phyloP scores from a whole-genome alignment of 768 basidiomycete species.

The Kwoniella mangroviensis region DNA sequence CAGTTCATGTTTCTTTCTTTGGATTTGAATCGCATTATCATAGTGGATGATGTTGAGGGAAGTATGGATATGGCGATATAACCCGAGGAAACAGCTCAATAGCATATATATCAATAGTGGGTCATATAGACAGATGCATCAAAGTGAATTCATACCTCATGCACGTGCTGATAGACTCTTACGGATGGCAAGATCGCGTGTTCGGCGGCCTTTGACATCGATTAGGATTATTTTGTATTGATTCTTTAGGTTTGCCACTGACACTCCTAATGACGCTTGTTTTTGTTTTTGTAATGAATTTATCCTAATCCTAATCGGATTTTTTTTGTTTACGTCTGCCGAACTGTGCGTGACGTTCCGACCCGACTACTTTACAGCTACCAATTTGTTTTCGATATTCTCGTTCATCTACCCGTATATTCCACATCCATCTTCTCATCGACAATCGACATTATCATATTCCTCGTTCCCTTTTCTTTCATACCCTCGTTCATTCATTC shows the following conservation, averaged over 20 bases:
- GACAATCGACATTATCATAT: not conserved
- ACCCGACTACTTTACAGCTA: constrained; percentile 2
- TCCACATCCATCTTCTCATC: constrained; percentile 1
- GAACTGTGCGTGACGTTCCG: constrained; percentile 19
- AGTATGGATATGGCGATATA: no score
- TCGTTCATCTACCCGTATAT: not conserved
- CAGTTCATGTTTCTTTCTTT: not conserved
- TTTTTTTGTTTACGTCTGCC: constrained; percentile 1
- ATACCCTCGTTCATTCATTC: not conserved
- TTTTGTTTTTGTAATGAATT: no score
- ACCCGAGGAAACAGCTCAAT: no score
- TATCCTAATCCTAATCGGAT: not conserved
- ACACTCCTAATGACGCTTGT: no score
- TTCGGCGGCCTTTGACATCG: no score
- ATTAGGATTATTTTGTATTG: no score
- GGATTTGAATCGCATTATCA: not conserved
- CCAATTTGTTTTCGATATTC: not conserved
- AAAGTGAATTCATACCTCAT: no score
- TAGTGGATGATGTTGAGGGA: not conserved
- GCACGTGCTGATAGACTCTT: no score
- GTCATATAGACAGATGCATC: no score
- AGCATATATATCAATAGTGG: no score
- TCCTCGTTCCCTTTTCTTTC: not conserved
- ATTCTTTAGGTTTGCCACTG: no score
- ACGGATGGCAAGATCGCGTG: no score